These are phyloP conservation scores for Mallotus nudiflorus DNA, from an alignment of 345 rosid species.

Conservation along the genomic window DNA sequence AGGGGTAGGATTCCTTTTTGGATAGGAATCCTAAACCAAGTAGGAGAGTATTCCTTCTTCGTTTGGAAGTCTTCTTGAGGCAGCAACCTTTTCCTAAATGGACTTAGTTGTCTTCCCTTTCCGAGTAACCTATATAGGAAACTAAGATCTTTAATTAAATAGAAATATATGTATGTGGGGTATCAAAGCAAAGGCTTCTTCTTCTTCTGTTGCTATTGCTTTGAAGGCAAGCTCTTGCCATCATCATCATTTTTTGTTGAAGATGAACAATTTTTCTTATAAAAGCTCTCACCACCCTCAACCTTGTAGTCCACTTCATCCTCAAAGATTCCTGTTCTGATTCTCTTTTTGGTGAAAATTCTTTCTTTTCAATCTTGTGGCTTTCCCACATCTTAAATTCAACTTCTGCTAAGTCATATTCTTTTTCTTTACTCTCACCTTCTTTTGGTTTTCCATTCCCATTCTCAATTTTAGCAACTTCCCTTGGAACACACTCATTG, in stretches of 20 bases:
- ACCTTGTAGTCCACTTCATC: conserved; percentile 70
- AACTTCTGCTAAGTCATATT: conserved; percentile 64
- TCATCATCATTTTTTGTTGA: conserved; percentile 57
- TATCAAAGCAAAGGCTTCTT: conserved; percentile 92
- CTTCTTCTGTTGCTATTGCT: conserved; percentile 75
- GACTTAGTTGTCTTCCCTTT: too few species aligned
- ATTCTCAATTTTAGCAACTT: conserved; percentile 39
- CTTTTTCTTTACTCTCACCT: conserved; percentile 52
- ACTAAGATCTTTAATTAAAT: too few species aligned
- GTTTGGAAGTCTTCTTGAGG: too few species aligned
- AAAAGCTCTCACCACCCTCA: conserved; percentile 60
- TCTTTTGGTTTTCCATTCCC: conserved; percentile 52
- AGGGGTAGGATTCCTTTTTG: too few species aligned
- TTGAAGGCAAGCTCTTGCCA: conserved; percentile 43
- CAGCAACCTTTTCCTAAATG: too few species aligned
- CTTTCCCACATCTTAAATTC: conserved; percentile 98
- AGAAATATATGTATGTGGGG: too few species aligned
- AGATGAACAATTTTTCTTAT: conserved; percentile 59
- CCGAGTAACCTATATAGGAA: too few species aligned
- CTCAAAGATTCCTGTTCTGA: conserved; percentile 67
- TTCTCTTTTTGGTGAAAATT: conserved; percentile 73
- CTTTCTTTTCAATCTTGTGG: conserved; percentile 95
- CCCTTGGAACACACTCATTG: conserved; percentile 29
- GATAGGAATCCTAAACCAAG: too few species aligned
- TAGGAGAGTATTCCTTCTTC: too few species aligned